Conservation (phyloP, 106 monocot species). For the Dendrobium nobile region DNA sequence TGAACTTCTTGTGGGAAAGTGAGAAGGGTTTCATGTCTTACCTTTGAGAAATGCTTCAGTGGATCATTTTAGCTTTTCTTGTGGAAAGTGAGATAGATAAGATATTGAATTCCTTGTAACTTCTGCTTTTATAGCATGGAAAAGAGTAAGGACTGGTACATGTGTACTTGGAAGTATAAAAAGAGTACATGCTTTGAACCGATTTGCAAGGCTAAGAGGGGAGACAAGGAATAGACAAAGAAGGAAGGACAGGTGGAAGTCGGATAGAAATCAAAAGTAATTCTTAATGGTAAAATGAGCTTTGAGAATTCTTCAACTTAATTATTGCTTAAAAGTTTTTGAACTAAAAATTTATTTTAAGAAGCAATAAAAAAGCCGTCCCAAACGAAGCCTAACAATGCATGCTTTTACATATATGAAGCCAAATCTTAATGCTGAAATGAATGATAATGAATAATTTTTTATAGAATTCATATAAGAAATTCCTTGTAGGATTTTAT, state of each 20-base stretch:
- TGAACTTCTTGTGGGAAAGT: too few relatives aligned
- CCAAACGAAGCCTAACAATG: neutral
- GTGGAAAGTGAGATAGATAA: too few relatives aligned
- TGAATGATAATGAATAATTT: neutral
- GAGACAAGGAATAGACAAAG: neutral
- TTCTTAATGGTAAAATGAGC: neutral
- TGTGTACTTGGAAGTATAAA: too few relatives aligned
- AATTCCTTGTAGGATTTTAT: neutral
- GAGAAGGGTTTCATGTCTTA: too few relatives aligned
- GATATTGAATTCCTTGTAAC: neutral
- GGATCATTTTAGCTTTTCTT: too few relatives aligned
- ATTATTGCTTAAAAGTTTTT: neutral
- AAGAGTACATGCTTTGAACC: neutral
- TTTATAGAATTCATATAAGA: too few relatives aligned
- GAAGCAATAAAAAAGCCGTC: too few relatives aligned
- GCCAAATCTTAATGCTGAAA: neutral
- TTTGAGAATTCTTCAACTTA: neutral
- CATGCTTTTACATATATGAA: neutral
- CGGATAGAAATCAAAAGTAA: too few relatives aligned
- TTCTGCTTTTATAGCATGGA: constrained; percentile 1
- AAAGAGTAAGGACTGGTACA: neutral
- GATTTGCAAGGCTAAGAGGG: neutral
- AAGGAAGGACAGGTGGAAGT: neutral
- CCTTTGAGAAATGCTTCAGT: too few relatives aligned
- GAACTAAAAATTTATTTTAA: too few relatives aligned